Evolutionary conservation across 768 basidiomycete genomes (phyloP).

Genomic region (Aureoboletus auriporus): DNA sequence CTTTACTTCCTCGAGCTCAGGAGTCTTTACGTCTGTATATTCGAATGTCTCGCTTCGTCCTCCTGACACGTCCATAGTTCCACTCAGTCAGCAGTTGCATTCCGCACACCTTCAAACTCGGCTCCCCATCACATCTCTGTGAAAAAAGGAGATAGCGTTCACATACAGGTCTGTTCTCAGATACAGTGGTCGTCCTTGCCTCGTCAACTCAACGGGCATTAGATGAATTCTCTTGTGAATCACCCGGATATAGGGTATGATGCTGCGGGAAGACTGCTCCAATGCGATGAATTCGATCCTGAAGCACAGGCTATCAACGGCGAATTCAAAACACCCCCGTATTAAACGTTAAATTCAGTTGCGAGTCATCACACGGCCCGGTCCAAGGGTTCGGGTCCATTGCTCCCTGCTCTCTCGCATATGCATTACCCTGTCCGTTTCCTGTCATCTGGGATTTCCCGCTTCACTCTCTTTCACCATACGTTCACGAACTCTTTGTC

Average conservation of each 20-base stretch:
- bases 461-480: not conserved
- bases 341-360: constrained; percentile 17
- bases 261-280: constrained; percentile 48
- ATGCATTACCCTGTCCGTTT: not conserved
- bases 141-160: constrained; percentile 48
- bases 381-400: not conserved
- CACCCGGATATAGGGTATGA: constrained; percentile 51
- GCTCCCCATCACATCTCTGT: constrained; percentile 25
- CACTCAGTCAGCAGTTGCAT: constrained; percentile 54
- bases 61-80: constrained; percentile 29
- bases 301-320: constrained; percentile 56
- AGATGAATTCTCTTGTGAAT: constrained; percentile 68
- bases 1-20: constrained; percentile 46
- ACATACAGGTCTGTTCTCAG: constrained; percentile 48
- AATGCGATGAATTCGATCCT: constrained; percentile 46
- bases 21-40: constrained; percentile 48
- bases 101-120: constrained; percentile 41
- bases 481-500: not conserved
- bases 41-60: constrained; percentile 19
- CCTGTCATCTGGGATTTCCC: not conserved
- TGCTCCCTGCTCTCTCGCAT: not conserved
- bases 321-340: constrained; percentile 61
- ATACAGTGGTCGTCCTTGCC: not conserved
- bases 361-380: not conserved
- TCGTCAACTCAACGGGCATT: constrained; percentile 7